These are phyloP conservation scores for Euphorbia lathyris DNA, from an alignment of 345 rosid genomes.

Conservation along the genomic window DNA sequence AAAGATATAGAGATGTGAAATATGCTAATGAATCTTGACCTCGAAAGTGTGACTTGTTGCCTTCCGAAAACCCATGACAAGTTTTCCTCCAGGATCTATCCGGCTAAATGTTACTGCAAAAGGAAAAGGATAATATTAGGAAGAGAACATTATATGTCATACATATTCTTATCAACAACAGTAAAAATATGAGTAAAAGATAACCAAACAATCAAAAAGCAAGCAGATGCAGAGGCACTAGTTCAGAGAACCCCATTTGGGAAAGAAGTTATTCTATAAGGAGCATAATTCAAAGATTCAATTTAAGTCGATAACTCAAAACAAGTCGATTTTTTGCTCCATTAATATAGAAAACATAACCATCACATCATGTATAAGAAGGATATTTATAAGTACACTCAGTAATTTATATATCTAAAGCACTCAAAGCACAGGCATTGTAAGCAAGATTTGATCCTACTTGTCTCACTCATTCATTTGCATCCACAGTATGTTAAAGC, in stretches of 20 bases:
- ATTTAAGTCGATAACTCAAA: not conserved
- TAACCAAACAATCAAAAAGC: not conserved
- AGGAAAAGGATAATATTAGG: constrained; percentile 3
- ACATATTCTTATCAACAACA: constrained; percentile 1
- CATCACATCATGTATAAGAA: not conserved
- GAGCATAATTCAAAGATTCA: not conserved
- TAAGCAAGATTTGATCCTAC: not conserved
- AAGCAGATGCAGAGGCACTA: not conserved
- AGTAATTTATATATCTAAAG: not conserved
- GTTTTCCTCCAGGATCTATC: constrained; percentile 76
- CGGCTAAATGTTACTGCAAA: constrained; percentile 76
- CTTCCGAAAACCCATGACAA: constrained; percentile 80
- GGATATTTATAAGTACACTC: not conserved
- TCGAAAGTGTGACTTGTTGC: constrained; percentile 44
- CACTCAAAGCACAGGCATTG: no score
- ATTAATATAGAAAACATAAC: not conserved
- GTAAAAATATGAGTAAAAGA: not conserved
- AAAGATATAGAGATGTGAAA: constrained; percentile 6
- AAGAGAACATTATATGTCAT: not conserved
- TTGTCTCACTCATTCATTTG: constrained; percentile 53
- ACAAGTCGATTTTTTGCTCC: not conserved
- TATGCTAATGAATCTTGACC: constrained; percentile 38
- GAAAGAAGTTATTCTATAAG: not conserved
- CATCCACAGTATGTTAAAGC: constrained; percentile 51
- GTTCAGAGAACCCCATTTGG: not conserved